phyloP scores from a whole-genome alignment of 345 rosid genomes.

The Eucalyptus melliodora region DNA sequence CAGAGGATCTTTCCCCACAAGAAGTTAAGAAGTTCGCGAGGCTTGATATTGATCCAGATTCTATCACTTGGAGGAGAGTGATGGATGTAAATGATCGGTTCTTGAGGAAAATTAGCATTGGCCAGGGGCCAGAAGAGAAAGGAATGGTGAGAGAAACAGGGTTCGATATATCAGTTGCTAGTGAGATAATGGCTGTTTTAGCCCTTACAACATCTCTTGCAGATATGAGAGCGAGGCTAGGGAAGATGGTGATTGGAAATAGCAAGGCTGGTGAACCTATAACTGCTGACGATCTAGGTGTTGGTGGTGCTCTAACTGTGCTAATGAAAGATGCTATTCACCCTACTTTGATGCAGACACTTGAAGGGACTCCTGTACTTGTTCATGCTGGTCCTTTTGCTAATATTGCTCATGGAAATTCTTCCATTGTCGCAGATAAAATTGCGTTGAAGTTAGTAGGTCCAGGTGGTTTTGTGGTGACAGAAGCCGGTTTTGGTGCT shows the following conservation, averaged over 20 bases:
- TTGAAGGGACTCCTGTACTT: conserved; percentile 97
- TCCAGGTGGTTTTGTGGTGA: conserved; percentile 91
- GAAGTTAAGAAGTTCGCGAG: conserved; percentile 79
- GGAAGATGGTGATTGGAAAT: conserved; percentile 95
- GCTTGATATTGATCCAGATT: conserved; percentile 81
- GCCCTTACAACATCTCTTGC: conserved; percentile 90
- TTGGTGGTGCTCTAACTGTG: conserved; percentile 96
- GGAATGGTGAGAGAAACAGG: conserved; percentile 98
- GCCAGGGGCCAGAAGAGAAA: conserved; percentile 96
- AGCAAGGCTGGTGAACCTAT: conserved; percentile 89
- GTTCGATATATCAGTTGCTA: conserved; percentile 95
- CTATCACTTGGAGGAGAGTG: conserved; percentile 97
- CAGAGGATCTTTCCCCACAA: conserved; percentile 79
- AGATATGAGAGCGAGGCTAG: conserved; percentile 98
- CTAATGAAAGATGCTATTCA: conserved; percentile 95
- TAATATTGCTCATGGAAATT: conserved; percentile 97
- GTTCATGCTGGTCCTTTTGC: conserved; percentile 99
- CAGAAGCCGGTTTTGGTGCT: conserved; percentile 98
- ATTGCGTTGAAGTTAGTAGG: conserved; percentile 95
- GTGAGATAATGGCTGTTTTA: conserved; percentile 99
- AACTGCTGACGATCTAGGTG: conserved; percentile 98
- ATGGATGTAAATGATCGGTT: conserved; percentile 97
- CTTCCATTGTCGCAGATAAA: conserved; percentile 94
- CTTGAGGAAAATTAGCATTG: conserved; percentile 81
- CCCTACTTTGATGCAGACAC: conserved; percentile 98